Evolutionary conservation across 805 yeast genomes (phyloP).

Genomic region (Teunomyces gatunensis): DNA sequence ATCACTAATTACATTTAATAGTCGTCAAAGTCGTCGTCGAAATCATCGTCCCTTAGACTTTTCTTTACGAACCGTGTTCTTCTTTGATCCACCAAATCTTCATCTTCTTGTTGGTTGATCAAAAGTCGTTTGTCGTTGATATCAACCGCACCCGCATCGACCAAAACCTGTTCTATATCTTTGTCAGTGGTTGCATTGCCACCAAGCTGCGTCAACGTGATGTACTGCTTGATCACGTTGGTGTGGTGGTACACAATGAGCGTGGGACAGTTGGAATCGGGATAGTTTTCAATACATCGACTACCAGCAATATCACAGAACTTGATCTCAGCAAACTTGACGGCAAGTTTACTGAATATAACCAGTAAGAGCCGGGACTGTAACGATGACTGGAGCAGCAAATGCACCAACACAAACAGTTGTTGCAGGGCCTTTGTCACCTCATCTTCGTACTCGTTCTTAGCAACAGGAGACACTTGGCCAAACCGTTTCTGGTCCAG

Average conservation of each 20-base stretch:
- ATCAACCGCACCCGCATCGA: constrained; percentile 62
- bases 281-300: constrained; percentile 90
- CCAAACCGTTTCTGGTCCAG: constrained; percentile 66
- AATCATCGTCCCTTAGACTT: constrained; percentile 44
- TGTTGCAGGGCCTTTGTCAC: constrained; percentile 77
- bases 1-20: constrained; percentile 6
- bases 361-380: constrained; percentile 73
- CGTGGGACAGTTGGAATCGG: constrained; percentile 89
- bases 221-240: constrained; percentile 73
- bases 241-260: constrained; percentile 75
- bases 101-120: constrained; percentile 54
- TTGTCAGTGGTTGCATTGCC: constrained; percentile 70
- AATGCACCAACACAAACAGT: constrained; percentile 70
- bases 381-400: constrained; percentile 62
- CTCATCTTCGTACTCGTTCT: constrained; percentile 84
- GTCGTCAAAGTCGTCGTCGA: constrained; percentile 33
- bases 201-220: constrained; percentile 78
- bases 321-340: constrained; percentile 74
- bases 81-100: constrained; percentile 51
- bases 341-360: constrained; percentile 57
- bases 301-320: constrained; percentile 89
- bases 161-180: constrained; percentile 75
- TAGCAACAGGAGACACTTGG: constrained; percentile 69
- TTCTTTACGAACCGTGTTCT: constrained; percentile 56
- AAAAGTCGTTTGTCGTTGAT: constrained; percentile 65